phyloP scores from a whole-genome alignment of 2,329 filamentous ascomycete genomes.

The Apiospora koreana region DNA sequence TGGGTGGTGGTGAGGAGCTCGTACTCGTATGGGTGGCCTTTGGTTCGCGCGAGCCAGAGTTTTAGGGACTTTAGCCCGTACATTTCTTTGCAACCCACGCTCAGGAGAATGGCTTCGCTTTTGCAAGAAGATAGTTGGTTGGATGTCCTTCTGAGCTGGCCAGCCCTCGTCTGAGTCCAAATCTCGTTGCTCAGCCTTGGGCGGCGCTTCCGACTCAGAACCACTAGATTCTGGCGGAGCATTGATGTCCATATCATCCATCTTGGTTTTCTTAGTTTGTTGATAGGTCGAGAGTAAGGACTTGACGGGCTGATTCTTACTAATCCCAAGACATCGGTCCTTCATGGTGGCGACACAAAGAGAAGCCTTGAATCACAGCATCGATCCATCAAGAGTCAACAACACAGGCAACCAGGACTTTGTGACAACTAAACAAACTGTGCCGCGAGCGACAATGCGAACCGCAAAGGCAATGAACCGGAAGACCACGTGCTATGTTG shows the following conservation, averaged over 20 bases:
- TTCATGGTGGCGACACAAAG: not conserved
- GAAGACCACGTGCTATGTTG: not conserved
- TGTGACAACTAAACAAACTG: not conserved
- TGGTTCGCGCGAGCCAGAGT: not conserved
- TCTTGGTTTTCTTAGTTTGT: not conserved
- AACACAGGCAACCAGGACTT: not conserved
- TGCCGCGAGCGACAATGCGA: not conserved
- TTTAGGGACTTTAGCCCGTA: constrained; percentile 16
- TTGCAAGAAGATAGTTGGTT: not conserved
- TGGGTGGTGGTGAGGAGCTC: not conserved
- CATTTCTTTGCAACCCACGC: not conserved
- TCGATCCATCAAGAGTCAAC: not conserved
- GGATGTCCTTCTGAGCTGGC: not conserved
- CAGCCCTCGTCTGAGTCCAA: not conserved
- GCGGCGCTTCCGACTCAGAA: not conserved
- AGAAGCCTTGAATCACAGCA: not conserved
- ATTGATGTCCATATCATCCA: not conserved
- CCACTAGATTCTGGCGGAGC: not conserved
- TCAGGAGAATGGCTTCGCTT: not conserved
- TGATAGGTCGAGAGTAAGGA: not conserved
- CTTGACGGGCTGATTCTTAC: not conserved
- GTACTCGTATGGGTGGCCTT: not conserved
- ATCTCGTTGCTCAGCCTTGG: not conserved
- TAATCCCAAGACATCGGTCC: not conserved
- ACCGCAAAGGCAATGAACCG: not conserved